A percentile compares a stretch with the other conserved stretches of the same genome.
Conservation (phyloP, 202 grass and related monocot species). For the Bolboschoenoplectus hybrid region DNA sequence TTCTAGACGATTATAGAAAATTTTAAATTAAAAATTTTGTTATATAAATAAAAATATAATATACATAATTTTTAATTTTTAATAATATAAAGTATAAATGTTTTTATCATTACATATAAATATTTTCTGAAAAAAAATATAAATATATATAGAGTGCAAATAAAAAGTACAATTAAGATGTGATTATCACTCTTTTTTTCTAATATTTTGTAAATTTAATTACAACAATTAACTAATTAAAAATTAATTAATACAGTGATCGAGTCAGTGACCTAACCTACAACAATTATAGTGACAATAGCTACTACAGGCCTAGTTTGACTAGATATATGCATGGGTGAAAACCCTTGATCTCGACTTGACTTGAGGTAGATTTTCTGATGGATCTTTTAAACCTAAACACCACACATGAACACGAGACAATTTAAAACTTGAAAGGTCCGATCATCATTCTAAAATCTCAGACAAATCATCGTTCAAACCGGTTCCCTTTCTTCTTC, state of each 20-base stretch:
- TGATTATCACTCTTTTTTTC: too few relatives aligned
- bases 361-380: neutral
- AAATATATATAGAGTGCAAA: too few relatives aligned
- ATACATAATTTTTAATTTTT: too few relatives aligned
- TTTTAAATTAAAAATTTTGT: too few relatives aligned
- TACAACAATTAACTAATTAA: neutral
- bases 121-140: too few relatives aligned
- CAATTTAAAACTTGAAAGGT: neutral
- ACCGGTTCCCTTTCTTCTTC: neutral
- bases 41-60: too few relatives aligned
- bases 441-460: neutral
- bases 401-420: neutral
- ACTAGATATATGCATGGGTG: neutral
- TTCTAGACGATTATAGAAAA: too few relatives aligned
- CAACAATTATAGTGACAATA: neutral
- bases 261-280: neutral
- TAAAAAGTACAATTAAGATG: too few relatives aligned
- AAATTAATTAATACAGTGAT: neutral
- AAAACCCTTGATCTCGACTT: neutral
- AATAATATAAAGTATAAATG: too few relatives aligned
- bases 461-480: neutral
- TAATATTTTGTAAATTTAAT: neutral
- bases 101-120: too few relatives aligned
- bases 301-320: neutral
- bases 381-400: neutral